Base-by-base conservation (phyloP, 106 monocot genomes). In the Allium fistulosum region DNA sequence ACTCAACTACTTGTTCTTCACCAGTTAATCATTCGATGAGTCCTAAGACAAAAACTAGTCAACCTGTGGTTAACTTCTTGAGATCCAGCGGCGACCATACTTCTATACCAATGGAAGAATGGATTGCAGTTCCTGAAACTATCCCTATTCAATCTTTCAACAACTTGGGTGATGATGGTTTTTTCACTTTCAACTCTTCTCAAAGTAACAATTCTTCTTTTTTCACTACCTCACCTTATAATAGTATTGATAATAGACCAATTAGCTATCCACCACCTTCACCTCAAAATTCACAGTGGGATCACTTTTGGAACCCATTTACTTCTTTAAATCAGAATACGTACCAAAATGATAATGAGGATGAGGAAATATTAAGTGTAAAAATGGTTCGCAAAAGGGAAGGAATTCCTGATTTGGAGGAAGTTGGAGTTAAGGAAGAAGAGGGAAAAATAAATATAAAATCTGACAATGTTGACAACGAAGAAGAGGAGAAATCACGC, bases 301-400 rank as follows among this genome's bases (percentile, higher is more conserved):
- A 94, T 64, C 78, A 71, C 69, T 85, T 87, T 14, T 94, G 86
- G 89, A 84, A 89, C 71, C 88, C 85, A 11, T 93, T 93, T 70
- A 80, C 83, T 7, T 77, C 88, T 9, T 59, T 78, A 68, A 79
- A 87, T 68, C 22, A 17, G 9, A 78, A 82, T 64, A 70, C 66
- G 0, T 82, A 80, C 45, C 68, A 79, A 26, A 79, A 75, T 53
- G 63, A 68, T 55, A 83, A 78, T 48, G 87, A 89, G 11, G 88
- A 84, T 17, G 68, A 71, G 9, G 82, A 82, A 17, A 52, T 9
- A 26, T 9, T 26, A 26, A 78, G 75, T 11, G 50, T 84, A 18
- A 76, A 80, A 74, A 68, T 66, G 56, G 84, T 86, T 28, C 67
- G 82, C 48, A 79, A 86, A 74, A 82, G 76, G 48, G 93, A 94